A percentile compares a stretch with the other conserved stretches of the same genome.
These are phyloP conservation scores for Trichoderma sp. DNA, from an alignment of 2,329 filamentous ascomycete species.

Conservation along the genomic window DNA sequence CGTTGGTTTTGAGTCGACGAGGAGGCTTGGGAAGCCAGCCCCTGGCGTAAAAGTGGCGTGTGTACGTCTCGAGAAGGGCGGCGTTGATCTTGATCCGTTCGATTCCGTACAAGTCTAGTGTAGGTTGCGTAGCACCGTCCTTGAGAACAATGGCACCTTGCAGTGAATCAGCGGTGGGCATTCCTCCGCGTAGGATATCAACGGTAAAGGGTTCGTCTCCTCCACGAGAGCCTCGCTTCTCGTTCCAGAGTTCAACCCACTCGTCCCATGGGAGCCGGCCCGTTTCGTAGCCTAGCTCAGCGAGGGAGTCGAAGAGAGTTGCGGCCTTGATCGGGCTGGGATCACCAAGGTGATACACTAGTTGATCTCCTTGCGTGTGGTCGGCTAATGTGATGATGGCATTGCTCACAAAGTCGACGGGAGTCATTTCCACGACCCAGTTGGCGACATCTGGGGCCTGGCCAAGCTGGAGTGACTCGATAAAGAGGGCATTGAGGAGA, in stretches of 20 bases:
- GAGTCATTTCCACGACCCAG: constrained; percentile 83
- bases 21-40: constrained; percentile 73
- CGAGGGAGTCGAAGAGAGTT: constrained; percentile 64
- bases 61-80: constrained; percentile 73
- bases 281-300: constrained; percentile 70
- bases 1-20: constrained; percentile 42
- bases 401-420: constrained; percentile 77
- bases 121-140: constrained; percentile 66
- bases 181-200: constrained; percentile 77
- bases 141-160: constrained; percentile 72
- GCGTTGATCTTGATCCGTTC: constrained; percentile 69
- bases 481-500: constrained; percentile 72
- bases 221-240: constrained; percentile 66
- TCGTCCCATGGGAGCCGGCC: constrained; percentile 67
- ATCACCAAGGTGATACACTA: constrained; percentile 74
- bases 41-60: constrained; percentile 76
- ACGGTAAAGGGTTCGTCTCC: constrained; percentile 74
- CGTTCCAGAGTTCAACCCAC: constrained; percentile 73
- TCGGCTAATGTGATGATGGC: constrained; percentile 71
- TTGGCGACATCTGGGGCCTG: constrained; percentile 69
- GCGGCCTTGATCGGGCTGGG: constrained; percentile 68
- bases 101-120: constrained; percentile 54
- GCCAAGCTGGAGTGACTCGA: constrained; percentile 75
- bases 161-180: constrained; percentile 74
- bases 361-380: constrained; percentile 61